These are phyloP conservation scores for Exophiala phaeomuriformis DNA, from an alignment of 2,329 filamentous ascomycete genomes.

Conservation along the genomic window DNA sequence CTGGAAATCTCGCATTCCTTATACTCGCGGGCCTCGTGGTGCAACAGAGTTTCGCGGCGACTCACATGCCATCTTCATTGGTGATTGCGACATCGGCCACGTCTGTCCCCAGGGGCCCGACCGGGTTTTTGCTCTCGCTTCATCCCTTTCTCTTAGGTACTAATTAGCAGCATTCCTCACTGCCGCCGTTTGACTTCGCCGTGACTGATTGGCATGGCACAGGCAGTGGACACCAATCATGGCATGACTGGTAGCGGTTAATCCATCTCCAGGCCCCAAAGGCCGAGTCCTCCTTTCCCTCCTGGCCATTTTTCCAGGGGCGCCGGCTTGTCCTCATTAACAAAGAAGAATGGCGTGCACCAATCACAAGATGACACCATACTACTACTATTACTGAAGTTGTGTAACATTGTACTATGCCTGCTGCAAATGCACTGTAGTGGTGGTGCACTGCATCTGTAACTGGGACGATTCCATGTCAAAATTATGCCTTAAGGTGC, in stretches of 20 bases:
- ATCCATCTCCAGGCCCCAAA: too few species aligned
- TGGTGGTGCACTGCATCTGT: neutral
- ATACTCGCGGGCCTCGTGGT: conserved; percentile 5
- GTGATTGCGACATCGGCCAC: conserved; percentile 17
- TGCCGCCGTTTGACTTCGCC: too few species aligned
- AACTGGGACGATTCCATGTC: neutral
- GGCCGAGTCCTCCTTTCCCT: too few species aligned
- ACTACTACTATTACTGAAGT: too few species aligned
- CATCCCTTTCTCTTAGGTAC: conserved; percentile 1
- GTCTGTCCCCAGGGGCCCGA: neutral
- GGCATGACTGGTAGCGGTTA: too few species aligned
- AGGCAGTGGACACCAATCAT: too few species aligned
- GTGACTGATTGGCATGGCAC: too few species aligned
- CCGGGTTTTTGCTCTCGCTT: neutral
- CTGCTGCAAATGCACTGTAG: neutral
- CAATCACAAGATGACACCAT: too few species aligned
- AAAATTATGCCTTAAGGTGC: neutral
- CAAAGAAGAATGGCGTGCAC: too few species aligned
- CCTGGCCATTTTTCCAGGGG: too few species aligned
- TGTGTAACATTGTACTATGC: too few species aligned
- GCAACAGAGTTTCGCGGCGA: neutral
- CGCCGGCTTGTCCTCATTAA: too few species aligned
- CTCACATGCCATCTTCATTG: conserved; percentile 20
- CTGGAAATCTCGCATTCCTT: conserved; percentile 12
- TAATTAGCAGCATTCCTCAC: neutral